Evolutionary conservation across 2,329 filamentous ascomycete species (phyloP).

Genomic region (Ophiostoma angusticollis): DNA sequence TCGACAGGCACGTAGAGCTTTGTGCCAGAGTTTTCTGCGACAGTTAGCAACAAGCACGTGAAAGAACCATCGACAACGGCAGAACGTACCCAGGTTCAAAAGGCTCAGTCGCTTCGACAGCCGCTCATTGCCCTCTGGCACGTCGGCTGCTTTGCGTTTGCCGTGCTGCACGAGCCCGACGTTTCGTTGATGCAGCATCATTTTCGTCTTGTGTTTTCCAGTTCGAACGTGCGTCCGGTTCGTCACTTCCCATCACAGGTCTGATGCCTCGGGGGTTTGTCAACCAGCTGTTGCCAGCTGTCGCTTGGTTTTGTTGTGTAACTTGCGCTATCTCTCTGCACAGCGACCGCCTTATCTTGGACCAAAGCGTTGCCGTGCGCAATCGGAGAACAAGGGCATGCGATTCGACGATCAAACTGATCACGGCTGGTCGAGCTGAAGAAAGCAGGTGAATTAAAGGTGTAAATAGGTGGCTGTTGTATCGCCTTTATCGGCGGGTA

Average conservation of each 20-base stretch:
- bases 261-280: too few species aligned
- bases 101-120: slow-evolving; percentile 74
- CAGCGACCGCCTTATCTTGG: slow-evolving; percentile 1
- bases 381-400: background rate
- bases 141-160: slow-evolving; percentile 49
- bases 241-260: too few species aligned
- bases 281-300: too few species aligned
- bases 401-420: background rate
- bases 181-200: slow-evolving; percentile 6
- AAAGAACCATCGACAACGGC: background rate
- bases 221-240: too few species aligned
- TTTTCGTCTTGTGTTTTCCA: background rate
- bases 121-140: slow-evolving; percentile 47
- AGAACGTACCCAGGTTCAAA: slow-evolving; percentile 67
- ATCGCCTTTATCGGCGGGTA: slow-evolving; percentile 6
- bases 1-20: slow-evolving; percentile 56
- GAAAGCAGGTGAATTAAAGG: slow-evolving; percentile 2
- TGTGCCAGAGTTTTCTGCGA: slow-evolving; percentile 45
- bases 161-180: slow-evolving; percentile 19
- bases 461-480: background rate
- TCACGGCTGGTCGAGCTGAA: background rate
- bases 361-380: too few species aligned
- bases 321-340: too few species aligned
- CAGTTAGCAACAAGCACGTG: slow-evolving; percentile 4
- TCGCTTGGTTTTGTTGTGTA: too few species aligned